Conservation (phyloP, 805 yeast species). For the Torulaspora gathmanii region DNA sequence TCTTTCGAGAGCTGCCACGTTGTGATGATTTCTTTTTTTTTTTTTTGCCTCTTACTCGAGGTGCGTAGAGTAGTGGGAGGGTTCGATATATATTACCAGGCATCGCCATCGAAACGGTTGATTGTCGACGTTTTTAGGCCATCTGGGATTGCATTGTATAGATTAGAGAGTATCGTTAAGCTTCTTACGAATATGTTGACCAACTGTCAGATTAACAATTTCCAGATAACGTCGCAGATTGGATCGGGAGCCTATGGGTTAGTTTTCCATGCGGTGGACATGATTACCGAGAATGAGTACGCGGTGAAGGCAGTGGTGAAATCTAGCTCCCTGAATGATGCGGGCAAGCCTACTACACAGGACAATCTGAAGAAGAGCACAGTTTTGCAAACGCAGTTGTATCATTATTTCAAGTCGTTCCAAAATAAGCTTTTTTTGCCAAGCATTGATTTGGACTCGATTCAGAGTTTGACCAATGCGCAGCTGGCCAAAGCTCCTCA, state of each 20-base stretch:
- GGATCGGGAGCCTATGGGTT: constrained; percentile 88
- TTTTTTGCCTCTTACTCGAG: no score
- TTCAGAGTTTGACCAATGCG: constrained; percentile 33
- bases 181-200: constrained; percentile 11
- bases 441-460: constrained; percentile 26
- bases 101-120: neutral
- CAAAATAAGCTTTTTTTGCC: constrained; percentile 25
- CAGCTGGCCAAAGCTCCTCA: constrained; percentile 35
- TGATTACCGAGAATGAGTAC: constrained; percentile 43
- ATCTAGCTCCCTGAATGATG: constrained; percentile 34
- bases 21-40: no score
- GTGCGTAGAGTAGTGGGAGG: no score
- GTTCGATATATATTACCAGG: no score
- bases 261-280: constrained; percentile 64
- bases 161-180: neutral
- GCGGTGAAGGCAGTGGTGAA: constrained; percentile 73
- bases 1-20: no score
- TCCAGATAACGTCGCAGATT: constrained; percentile 28
- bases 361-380: constrained; percentile 25
- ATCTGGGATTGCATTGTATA: no score
- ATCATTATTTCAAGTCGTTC: constrained; percentile 25
- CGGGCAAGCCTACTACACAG: constrained; percentile 14
- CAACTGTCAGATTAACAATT: constrained; percentile 38
- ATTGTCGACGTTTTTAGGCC: no score
- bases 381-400: constrained; percentile 27